phyloP scores from a whole-genome alignment of 371 early-diverging fungal genomes.

The Mortierella sp. region DNA sequence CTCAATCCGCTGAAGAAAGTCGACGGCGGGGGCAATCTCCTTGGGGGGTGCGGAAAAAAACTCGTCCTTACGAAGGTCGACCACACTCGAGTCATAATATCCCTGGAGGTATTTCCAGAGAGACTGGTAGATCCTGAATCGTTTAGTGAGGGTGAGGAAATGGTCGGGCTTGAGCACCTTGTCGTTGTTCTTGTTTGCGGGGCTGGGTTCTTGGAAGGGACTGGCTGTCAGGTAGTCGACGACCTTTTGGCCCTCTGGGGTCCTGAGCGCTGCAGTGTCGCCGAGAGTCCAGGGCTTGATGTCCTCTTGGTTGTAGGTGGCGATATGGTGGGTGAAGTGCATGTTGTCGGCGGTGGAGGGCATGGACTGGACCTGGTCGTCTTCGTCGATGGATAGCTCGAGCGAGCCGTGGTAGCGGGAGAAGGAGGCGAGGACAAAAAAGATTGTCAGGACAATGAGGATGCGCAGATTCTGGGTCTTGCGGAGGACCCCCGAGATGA shows the following conservation, averaged over 20 bases:
- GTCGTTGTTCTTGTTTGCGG: background rate
- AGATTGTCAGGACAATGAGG: slow-evolving; percentile 24
- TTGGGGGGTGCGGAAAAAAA: slow-evolving; percentile 37
- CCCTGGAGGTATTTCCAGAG: slow-evolving; percentile 34
- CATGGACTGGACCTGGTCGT: slow-evolving; percentile 43
- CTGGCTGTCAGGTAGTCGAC: slow-evolving; percentile 32
- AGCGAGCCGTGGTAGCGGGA: slow-evolving; percentile 51
- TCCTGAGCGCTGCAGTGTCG: slow-evolving; percentile 36
- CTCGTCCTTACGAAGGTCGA: slow-evolving; percentile 15
- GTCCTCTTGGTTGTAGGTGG: slow-evolving; percentile 37
- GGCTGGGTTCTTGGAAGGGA: slow-evolving; percentile 14
- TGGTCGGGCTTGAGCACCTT: slow-evolving; percentile 25
- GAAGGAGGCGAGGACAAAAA: slow-evolving; percentile 46
- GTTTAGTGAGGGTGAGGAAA: slow-evolving; percentile 42
- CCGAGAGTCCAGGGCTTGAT: slow-evolving; percentile 45
- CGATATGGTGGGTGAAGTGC: slow-evolving; percentile 45
- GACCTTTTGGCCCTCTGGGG: slow-evolving; percentile 29
- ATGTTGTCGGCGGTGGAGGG: slow-evolving; percentile 18
- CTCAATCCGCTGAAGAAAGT: slow-evolving; percentile 35
- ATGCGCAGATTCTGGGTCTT: slow-evolving; percentile 40
- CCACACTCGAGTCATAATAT: slow-evolving; percentile 28
- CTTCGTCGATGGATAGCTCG: slow-evolving; percentile 50
- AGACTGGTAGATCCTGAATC: slow-evolving; percentile 39
- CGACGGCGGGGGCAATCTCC: slow-evolving; percentile 45
- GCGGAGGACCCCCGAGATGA: slow-evolving; percentile 21